phyloP scores from a whole-genome alignment of 768 basidiomycete genomes.

The Chalciporus sphaerocephalus region DNA sequence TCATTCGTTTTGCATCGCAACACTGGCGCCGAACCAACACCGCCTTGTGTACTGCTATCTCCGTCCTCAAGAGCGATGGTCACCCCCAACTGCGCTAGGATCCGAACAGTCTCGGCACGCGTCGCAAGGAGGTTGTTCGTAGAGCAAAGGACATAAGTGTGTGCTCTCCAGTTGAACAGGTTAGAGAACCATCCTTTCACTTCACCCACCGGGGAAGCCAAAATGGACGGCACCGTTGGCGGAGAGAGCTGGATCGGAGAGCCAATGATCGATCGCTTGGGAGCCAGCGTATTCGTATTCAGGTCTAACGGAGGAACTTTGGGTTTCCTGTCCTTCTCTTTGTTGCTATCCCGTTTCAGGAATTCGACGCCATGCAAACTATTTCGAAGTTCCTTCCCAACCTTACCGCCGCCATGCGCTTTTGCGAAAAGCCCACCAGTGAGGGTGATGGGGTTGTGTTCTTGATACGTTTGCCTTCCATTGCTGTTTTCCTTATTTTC shows the following conservation, averaged over 20 bases:
- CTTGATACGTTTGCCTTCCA: conserved; percentile 11
- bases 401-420: conserved; percentile 26
- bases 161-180: conserved; percentile 86
- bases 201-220: conserved; percentile 75
- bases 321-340: conserved; percentile 48
- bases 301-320: conserved; percentile 61
- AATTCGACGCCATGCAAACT: conserved; percentile 35
- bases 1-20: conserved; percentile 55
- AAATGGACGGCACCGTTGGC: conserved; percentile 36
- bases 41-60: conserved; percentile 25
- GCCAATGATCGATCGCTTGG: conserved; percentile 46
- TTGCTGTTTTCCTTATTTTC: conserved; percentile 40
- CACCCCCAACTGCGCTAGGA: conserved; percentile 66
- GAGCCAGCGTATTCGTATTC: conserved; percentile 34
- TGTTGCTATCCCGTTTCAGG: conserved; percentile 34
- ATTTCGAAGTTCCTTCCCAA: conserved; percentile 53
- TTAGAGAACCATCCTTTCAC: conserved; percentile 95
- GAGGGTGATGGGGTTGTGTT: conserved; percentile 16
- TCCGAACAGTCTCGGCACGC: conserved; percentile 54
- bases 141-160: conserved; percentile 54
- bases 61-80: conserved; percentile 54
- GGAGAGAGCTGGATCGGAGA: conserved; percentile 46
- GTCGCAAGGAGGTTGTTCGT: conserved; percentile 54
- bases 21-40: conserved; percentile 32
- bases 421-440: conserved; percentile 33